Evolutionary conservation across 768 basidiomycete genomes (phyloP).

Genomic region (Suillus bovinus): DNA sequence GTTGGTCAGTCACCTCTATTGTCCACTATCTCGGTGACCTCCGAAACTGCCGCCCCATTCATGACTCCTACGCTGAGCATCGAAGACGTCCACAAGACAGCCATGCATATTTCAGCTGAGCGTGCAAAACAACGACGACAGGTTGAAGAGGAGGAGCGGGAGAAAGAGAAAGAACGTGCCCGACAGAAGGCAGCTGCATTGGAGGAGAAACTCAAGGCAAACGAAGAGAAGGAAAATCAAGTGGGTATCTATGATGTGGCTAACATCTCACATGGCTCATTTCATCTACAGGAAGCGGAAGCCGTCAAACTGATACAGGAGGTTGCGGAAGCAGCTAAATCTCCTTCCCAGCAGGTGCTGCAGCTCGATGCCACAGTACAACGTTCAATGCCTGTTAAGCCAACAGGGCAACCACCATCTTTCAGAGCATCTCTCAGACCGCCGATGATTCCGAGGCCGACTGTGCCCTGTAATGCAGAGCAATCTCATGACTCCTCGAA

Average conservation of each 20-base stretch:
- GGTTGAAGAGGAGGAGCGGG: conserved; percentile 81
- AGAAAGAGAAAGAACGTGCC: conserved; percentile 79
- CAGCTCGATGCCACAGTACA: conserved; percentile 13
- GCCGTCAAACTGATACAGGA: conserved; percentile 49
- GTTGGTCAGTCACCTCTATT: conserved; percentile 45
- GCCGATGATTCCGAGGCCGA: conserved; percentile 15
- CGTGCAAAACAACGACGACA: conserved; percentile 78
- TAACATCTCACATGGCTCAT: conserved; percentile 20
- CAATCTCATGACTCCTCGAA: conserved; percentile 30
- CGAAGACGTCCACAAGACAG: conserved; percentile 67
- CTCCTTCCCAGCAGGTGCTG: conserved; percentile 14
- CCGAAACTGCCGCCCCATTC: conserved; percentile 33
- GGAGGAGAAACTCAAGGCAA: conserved; percentile 61
- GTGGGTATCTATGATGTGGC: conserved; percentile 14
- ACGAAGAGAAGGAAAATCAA: conserved; percentile 19
- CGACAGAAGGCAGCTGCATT: conserved; percentile 76
- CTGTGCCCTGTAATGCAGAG: conserved; percentile 21
- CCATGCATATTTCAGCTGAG: conserved; percentile 85
- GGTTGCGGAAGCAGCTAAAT: conserved; percentile 45
- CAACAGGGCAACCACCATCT: conserved; percentile 36
- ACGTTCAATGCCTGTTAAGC: conserved; percentile 12
- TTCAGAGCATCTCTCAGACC: conserved; percentile 29
- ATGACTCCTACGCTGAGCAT: conserved; percentile 42
- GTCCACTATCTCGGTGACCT: conserved; percentile 42
- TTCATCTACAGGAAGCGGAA: conserved; percentile 33